Percentiles rank a stretch among this genome's conserved stretches.
These are phyloP conservation scores for Cicer cuneatum DNA, from an alignment of 306 rosid species.

Conservation along the genomic window DNA sequence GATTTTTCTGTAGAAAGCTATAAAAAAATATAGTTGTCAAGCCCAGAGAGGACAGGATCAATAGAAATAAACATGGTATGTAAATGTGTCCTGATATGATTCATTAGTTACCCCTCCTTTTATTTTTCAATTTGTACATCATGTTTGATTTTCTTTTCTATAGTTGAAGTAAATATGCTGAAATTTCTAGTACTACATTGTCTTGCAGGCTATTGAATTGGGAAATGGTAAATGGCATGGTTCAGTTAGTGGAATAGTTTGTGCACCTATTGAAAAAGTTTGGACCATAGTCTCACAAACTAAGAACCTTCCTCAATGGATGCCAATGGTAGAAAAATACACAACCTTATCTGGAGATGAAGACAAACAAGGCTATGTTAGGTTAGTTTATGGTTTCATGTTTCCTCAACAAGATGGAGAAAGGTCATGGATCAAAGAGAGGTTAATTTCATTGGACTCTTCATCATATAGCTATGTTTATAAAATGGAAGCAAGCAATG, in stretches of 20 bases:
- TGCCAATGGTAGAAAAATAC: constrained; percentile 84
- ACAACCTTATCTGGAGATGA: constrained; percentile 64
- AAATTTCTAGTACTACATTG: constrained; percentile 1
- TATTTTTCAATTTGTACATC: constrained; percentile 8
- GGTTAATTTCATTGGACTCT: constrained; percentile 63
- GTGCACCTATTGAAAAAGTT: constrained; percentile 66
- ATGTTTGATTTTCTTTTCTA: neutral
- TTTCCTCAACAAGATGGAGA: constrained; percentile 83
- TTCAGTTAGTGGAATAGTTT: constrained; percentile 63
- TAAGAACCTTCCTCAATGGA: constrained; percentile 71
- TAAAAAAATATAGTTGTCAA: neutral
- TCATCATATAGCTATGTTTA: constrained; percentile 60
- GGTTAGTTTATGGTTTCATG: constrained; percentile 78
- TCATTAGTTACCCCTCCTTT: neutral
- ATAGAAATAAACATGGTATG: constrained; percentile 45
- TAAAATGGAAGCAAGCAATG: constrained; percentile 80
- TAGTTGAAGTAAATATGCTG: neutral
- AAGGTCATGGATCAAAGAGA: constrained; percentile 91
- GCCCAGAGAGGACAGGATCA: constrained; percentile 6
- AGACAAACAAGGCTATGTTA: constrained; percentile 62
- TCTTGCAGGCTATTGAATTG: constrained; percentile 46
- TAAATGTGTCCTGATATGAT: constrained; percentile 11
- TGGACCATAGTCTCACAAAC: constrained; percentile 70
- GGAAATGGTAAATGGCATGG: constrained; percentile 72
- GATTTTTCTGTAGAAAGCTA: constrained; percentile 18